Evolutionary conservation across 2,329 filamentous ascomycete species (phyloP), one percentile per base, ranked within the genome.

Genomic region (Talaromyces sp.): DNA sequence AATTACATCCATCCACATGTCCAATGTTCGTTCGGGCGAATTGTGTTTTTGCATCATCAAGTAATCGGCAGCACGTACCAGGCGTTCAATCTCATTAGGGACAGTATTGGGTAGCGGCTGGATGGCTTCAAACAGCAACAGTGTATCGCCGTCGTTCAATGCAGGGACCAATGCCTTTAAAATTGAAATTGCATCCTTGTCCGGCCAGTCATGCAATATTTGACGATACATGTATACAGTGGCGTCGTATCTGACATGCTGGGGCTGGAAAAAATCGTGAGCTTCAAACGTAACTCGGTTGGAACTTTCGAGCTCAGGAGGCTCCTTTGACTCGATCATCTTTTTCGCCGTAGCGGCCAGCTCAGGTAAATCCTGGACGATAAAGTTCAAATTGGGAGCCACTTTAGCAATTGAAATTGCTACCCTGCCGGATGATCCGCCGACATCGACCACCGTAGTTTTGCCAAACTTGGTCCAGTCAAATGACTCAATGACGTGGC

Each of bases 401-500:
- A 71, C 73, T 63, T 76, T 75, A 1, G 83, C 85, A 52, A 88
- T 73, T 4, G 81, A 82, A n/a, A 83, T 77, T 55, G 77, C 81
- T n/a, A 83, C 81, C 52, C 85, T 83, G 0, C 86, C 86, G 59
- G 83, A 82, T 23, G 81, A 83, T 3, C 86, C 85, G 7, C 86
- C 85, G 30, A 73, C 62, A 14, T 40, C 36, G n/a, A 40, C 36
- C 14, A 40, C 36, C 16, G 36, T 40, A 2, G 36, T 40, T 40
- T 40, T 16, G 7, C 36, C 36, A 40, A 40, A 40, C n/a, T 40
- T 40, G 5, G 2, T 3, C 36, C 36, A 40, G 36, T 40, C 36
- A 40, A 40, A 40, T 40, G 36, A n/a, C 16, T 40, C 16, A 40
- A 40, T 40, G 36, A 40, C 36, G 36, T 40, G 36, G 12, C 36